phyloP scores from a whole-genome alignment of 345 rosid species.

The Conringia planisiliqua region DNA sequence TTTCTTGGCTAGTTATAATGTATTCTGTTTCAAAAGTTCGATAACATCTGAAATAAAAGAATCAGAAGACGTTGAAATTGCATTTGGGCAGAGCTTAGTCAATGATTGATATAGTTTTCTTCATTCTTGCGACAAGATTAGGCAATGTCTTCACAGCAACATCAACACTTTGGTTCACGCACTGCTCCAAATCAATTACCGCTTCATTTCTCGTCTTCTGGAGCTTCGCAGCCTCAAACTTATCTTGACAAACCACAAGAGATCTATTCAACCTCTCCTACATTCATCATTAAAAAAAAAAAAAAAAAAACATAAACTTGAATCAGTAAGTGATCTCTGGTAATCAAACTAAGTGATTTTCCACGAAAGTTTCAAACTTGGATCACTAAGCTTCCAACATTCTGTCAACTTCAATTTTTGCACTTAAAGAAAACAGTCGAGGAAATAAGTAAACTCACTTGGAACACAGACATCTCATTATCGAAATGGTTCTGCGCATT shows the following conservation, averaged over 20 bases:
- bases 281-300: conserved; percentile 4
- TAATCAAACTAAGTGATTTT: background rate
- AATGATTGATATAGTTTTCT: conserved; percentile 38
- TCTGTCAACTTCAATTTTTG: background rate
- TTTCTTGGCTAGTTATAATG: too few species aligned
- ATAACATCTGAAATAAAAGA: background rate
- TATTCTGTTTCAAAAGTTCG: background rate
- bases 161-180: conserved; percentile 64
- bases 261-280: conserved; percentile 87
- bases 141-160: conserved; percentile 55
- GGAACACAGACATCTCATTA: conserved; percentile 78
- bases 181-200: conserved; percentile 52
- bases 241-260: conserved; percentile 86
- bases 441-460: conserved; percentile 41
- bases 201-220: conserved; percentile 49
- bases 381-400: background rate
- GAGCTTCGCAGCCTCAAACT: conserved; percentile 66
- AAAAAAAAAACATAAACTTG: background rate
- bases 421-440: background rate
- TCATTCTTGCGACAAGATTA: conserved; percentile 55
- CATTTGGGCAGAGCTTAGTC: conserved; percentile 15
- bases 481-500: conserved; percentile 72
- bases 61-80: background rate
- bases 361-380: background rate
- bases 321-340: background rate